phyloP scores from a whole-genome alignment of 2,329 filamentous ascomycete genomes.

The Fusarium euwallaceae region DNA sequence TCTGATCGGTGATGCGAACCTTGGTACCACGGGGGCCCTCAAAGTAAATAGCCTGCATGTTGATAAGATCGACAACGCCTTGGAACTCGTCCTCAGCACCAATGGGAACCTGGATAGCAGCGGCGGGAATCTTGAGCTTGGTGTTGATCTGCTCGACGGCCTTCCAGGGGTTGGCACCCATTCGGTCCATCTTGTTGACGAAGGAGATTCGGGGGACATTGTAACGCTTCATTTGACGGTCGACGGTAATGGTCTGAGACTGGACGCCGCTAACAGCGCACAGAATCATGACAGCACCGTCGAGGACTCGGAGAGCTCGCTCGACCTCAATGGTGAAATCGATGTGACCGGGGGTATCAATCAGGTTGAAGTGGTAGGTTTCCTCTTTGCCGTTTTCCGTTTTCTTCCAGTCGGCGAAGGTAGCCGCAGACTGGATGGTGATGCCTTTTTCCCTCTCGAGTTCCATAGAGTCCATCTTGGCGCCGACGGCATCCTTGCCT shows the following conservation, averaged over 20 bases:
- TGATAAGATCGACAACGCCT: constrained; percentile 91
- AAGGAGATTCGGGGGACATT: constrained; percentile 96
- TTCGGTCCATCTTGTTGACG: constrained; percentile 99
- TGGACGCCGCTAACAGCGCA: constrained; percentile 98
- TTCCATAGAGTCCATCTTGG: constrained; percentile 99
- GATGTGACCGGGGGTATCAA: constrained; percentile 98
- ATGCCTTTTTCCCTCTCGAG: constrained; percentile 98
- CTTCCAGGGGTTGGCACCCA: constrained; percentile 98
- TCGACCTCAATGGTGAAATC: constrained; percentile 99
- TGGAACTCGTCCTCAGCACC: constrained; percentile 91
- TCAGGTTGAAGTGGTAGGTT: constrained; percentile 97
- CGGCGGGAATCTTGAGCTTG: constrained; percentile 93
- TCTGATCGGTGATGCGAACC: constrained; percentile 81
- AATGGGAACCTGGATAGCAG: constrained; percentile 94
- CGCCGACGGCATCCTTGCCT: constrained; percentile 92
- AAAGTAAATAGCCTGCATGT: constrained; percentile 94
- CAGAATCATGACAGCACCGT: constrained; percentile 98
- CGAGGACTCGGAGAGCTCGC: constrained; percentile 91
- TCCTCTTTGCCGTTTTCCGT: constrained; percentile 85
- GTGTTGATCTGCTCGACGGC: constrained; percentile 97
- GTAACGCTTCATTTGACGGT: constrained; percentile 98
- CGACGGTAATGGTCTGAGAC: constrained; percentile 97
- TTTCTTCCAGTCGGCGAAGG: constrained; percentile 96
- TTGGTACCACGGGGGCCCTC: constrained; percentile 85
- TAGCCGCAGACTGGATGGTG: constrained; percentile 98